Percentiles rank a stretch among this genome's conserved stretches.
Conservation (phyloP, 1,139 yeast genomes). For the Pichia sp. region DNA sequence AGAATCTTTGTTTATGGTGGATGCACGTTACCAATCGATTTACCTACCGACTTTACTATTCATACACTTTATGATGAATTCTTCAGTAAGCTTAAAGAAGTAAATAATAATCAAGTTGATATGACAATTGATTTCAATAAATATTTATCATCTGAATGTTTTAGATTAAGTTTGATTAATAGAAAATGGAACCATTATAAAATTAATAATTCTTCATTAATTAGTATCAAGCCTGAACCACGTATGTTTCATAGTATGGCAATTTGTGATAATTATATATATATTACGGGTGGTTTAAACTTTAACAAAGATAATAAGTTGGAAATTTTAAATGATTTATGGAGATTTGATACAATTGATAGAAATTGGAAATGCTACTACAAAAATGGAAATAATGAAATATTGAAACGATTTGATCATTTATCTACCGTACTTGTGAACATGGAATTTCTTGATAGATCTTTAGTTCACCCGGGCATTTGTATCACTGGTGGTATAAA, state of each 20-base stretch:
- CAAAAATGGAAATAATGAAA: constrained; percentile 21
- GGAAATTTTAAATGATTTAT: constrained; percentile 53
- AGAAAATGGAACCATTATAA: constrained; percentile 42
- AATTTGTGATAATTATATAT: constrained; percentile 43
- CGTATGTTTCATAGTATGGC: constrained; percentile 56
- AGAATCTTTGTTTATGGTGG: constrained; percentile 65
- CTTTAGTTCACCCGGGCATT: constrained; percentile 45
- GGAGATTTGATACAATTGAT: constrained; percentile 53
- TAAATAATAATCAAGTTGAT: not conserved
- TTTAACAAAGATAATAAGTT: constrained; percentile 30
- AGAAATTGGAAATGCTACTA: constrained; percentile 49
- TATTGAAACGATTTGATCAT: constrained; percentile 44
- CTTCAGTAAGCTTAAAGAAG: constrained; percentile 16
- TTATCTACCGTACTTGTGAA: constrained; percentile 41
- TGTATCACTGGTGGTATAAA: constrained; percentile 59
- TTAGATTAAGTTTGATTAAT: constrained; percentile 51
- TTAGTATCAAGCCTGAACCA: constrained; percentile 36
- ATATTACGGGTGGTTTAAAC: constrained; percentile 57
- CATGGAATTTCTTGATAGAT: constrained; percentile 37
- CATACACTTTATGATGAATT: constrained; percentile 16
- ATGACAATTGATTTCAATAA: constrained; percentile 14
- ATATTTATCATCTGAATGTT: constrained; percentile 36
- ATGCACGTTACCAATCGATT: constrained; percentile 43
- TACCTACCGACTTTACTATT: constrained; percentile 19
- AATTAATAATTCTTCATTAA: constrained; percentile 22